Evolutionary conservation across 345 rosid genomes (phyloP).

Genomic region (Cardiospermum halicacabum): DNA sequence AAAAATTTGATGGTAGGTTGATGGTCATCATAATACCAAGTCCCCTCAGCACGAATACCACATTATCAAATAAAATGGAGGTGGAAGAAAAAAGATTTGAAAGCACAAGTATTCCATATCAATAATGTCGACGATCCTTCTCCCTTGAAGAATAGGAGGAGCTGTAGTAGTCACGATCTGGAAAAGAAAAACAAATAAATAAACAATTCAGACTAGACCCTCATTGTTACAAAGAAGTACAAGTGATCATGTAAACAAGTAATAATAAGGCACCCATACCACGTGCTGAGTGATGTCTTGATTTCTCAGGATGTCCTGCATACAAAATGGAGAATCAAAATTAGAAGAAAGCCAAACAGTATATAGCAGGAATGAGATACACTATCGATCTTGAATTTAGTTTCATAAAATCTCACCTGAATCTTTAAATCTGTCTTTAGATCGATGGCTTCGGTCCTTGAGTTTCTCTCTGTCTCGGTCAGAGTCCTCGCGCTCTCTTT

Average conservation of each 20-base stretch:
- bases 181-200: neutral
- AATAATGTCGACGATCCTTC: constrained; percentile 58
- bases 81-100: neutral
- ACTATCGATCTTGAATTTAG: neutral
- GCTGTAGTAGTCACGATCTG: constrained; percentile 57
- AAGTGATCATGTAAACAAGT: neutral
- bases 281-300: constrained; percentile 71
- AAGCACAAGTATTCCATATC: constrained; percentile 16
- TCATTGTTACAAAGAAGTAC: neutral
- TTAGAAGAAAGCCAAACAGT: neutral
- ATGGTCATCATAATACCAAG: too few relatives aligned
- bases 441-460: constrained; percentile 62
- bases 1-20: too few relatives aligned
- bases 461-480: constrained; percentile 61
- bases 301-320: constrained; percentile 52
- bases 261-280: constrained; percentile 27
- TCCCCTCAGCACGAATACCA: too few relatives aligned
- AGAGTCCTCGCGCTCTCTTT: constrained; percentile 58
- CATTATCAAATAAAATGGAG: neutral
- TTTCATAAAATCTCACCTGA: constrained; percentile 35
- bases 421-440: constrained; percentile 71
- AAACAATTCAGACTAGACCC: neutral
- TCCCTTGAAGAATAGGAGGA: constrained; percentile 62
- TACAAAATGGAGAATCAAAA: neutral
- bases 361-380: constrained; percentile 11